Base-by-base conservation (phyloP, 2,329 filamentous ascomycete genomes). In the Venturia oleaginea region DNA sequence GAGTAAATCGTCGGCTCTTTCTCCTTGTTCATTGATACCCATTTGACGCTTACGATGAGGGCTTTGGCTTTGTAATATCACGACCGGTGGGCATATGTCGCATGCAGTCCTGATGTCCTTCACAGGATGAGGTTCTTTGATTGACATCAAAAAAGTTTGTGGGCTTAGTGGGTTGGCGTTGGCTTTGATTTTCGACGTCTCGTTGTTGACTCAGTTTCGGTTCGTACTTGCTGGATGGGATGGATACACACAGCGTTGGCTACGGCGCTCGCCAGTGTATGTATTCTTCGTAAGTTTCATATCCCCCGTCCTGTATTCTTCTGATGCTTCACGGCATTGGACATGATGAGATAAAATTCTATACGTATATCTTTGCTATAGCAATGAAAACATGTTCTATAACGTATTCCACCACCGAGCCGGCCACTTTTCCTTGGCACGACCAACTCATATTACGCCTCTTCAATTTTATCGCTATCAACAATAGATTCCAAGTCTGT, bases 1-100 rank as follows among this genome's bases (percentile, higher is more conserved):
- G 62, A 63, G 24, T 63, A 59, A 42, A 51, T 62, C 60, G 37
- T 27, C 15, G 32, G 59, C 34, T 40, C 40, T 42, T 42, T 42
- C 6, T 40, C 13, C 27, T 55, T 22, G 27, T 57, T n/a, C 30
- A 22, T 3, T 57, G 51, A 57, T 34, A 57, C 51, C 48, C 51
- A 57, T 32, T 57, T n/a, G 51, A 34, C 17, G 30, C 51, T 34
- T 57, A 13, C 30, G 51, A 57, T 34, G 51, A 57, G 15, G 30
- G 27, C 51, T 57, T 57, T 37, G 15, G 51, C 51, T n/a, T 57
- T 57, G 51, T 34, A 57, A 34, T 57, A 57, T 57, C 51, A 57
- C 51, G 51, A 57, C 15, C 27, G 51, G 30, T 57, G 51, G 51
- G 30, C 27, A 57, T 32, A 54, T 19, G 17, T 57, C 30, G 51